Conservation (phyloP, 2,329 filamentous ascomycete genomes). For the Rutstroemia sp. region DNA sequence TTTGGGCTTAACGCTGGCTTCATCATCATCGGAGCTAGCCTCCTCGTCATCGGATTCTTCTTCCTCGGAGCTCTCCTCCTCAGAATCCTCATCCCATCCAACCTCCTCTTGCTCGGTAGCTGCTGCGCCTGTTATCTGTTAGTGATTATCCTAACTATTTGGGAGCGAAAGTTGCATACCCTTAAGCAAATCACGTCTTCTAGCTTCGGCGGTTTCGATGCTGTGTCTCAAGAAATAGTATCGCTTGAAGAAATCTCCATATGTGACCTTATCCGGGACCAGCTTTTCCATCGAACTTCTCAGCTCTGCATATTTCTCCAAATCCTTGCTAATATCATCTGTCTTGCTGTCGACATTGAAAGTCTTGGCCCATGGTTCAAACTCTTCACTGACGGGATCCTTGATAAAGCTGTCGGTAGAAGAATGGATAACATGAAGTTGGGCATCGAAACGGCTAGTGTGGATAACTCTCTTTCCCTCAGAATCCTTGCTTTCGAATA, state of each 20-base stretch:
- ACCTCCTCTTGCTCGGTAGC: conserved; percentile 58
- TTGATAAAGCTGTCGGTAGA: conserved; percentile 73
- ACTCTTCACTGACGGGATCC: conserved; percentile 72
- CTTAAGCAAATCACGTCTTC: conserved; percentile 82
- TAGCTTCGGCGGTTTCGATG: conserved; percentile 86
- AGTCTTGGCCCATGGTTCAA: conserved; percentile 59
- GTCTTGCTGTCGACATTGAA: conserved; percentile 85
- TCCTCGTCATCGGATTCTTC: background rate
- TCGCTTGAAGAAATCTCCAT: conserved; percentile 82
- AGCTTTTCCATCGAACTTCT: conserved; percentile 87
- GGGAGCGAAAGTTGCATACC: conserved; percentile 47
- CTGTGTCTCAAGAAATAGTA: conserved; percentile 94
- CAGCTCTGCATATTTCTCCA: conserved; percentile 82
- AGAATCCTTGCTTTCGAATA: conserved; percentile 92
- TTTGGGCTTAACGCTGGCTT: background rate
- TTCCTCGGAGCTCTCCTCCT: background rate
- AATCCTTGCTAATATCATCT: conserved; percentile 68
- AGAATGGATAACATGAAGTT: conserved; percentile 91
- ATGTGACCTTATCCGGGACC: conserved; percentile 89
- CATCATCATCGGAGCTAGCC: background rate
- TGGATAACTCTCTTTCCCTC: conserved; percentile 90
- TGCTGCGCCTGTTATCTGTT: conserved; percentile 37
- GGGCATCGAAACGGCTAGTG: conserved; percentile 87
- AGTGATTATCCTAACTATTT: background rate
- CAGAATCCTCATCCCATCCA: conserved; percentile 52